Percentiles rank a stretch among this genome's conserved stretches.
phyloP scores from a whole-genome alignment of 2,329 filamentous ascomycete genomes.

The Clonostachys rosea region DNA sequence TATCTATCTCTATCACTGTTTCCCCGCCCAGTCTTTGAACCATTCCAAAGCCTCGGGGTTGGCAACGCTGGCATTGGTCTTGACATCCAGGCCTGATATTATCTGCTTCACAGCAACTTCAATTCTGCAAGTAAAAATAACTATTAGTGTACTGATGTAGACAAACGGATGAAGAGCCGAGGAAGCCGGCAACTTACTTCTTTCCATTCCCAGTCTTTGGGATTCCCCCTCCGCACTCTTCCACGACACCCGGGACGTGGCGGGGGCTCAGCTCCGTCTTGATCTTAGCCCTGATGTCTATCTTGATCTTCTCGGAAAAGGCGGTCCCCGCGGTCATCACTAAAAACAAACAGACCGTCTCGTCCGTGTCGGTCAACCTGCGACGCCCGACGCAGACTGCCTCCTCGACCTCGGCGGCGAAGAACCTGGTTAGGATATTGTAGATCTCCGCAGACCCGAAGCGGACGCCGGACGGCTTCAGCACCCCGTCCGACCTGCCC shows the following conservation, averaged over 20 bases:
- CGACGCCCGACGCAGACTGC: constrained; percentile 82
- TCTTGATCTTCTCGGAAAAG: constrained; percentile 57
- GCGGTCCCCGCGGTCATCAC: constrained; percentile 59
- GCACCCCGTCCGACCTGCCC: constrained; percentile 83
- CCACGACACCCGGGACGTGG: constrained; percentile 82
- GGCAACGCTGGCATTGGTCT: constrained; percentile 88
- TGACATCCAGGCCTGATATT: constrained; percentile 78
- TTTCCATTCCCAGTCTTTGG: constrained; percentile 93
- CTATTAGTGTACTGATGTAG: constrained; percentile 6
- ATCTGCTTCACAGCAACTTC: constrained; percentile 97
- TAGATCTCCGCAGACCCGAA: constrained; percentile 97
- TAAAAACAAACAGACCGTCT: constrained; percentile 84
- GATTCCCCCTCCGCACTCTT: constrained; percentile 75
- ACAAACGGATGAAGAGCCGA: not conserved
- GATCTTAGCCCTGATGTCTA: constrained; percentile 62
- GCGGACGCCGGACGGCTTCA: constrained; percentile 87
- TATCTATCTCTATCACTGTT: no score
- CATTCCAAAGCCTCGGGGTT: constrained; percentile 86
- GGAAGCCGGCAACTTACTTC: constrained; percentile 56
- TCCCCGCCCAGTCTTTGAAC: constrained; percentile 72
- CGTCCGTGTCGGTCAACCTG: constrained; percentile 67
- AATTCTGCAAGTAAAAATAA: constrained; percentile 46
- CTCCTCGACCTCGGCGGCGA: constrained; percentile 73
- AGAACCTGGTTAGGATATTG: constrained; percentile 84
- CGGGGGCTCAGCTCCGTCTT: constrained; percentile 77